Conservation (phyloP, 1,139 yeast genomes). For the Debaryomyces nepalensis region DNA sequence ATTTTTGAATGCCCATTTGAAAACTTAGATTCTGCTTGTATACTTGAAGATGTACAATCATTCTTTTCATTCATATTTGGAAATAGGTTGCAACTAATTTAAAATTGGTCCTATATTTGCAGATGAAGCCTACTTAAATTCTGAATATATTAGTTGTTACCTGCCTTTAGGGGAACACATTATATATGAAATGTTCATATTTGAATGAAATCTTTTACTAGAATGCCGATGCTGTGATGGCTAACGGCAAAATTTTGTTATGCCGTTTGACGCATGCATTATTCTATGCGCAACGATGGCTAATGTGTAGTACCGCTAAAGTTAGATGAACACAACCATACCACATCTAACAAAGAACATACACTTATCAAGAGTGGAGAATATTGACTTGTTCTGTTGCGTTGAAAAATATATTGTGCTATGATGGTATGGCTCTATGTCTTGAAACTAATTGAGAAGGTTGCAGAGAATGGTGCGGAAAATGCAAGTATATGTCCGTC, state of each 20-base stretch:
- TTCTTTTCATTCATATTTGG: conserved; percentile 5
- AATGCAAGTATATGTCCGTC: no score
- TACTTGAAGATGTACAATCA: conserved; percentile 5
- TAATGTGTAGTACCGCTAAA: conserved; percentile 2
- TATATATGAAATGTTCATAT: not conserved
- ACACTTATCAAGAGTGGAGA: no score
- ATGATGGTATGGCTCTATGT: no score
- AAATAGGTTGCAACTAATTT: conserved; percentile 1
- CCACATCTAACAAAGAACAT: no score
- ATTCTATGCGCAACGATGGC: conserved; percentile 1
- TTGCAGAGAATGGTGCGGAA: no score
- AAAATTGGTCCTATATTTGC: not conserved
- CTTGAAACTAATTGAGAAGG: no score
- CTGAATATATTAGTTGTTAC: not conserved
- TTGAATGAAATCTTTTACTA: not conserved
- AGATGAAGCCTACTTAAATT: conserved; percentile 1
- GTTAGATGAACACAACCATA: no score
- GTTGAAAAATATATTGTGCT: no score
- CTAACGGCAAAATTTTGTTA: not conserved
- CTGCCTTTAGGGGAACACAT: conserved; percentile 4
- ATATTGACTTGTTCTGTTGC: no score
- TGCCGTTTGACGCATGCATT: not conserved
- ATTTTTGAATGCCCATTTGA: conserved; percentile 21
- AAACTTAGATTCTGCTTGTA: not conserved
- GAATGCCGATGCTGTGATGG: conserved; percentile 3